Conservation (phyloP, 768 basidiomycete genomes). For the Mycena alexandri region DNA sequence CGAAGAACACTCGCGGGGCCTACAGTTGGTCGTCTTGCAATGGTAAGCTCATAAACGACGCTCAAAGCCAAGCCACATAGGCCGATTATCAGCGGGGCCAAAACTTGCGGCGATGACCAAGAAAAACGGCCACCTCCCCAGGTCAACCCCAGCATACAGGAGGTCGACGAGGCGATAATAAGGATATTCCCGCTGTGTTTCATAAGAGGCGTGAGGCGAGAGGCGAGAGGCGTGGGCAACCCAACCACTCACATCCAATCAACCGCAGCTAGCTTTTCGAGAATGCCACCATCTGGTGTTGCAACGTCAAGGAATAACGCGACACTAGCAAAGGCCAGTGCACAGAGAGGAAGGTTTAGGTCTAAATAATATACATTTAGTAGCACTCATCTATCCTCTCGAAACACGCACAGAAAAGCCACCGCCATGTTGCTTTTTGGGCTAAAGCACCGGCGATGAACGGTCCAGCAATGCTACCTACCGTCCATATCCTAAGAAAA, state of each 20-base stretch:
- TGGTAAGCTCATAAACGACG: background rate
- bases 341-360: slow-evolving; percentile 20
- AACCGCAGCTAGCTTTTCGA: background rate
- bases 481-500: slow-evolving; percentile 45
- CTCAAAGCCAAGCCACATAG: slow-evolving; percentile 21
- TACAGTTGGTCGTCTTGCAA: slow-evolving; percentile 10
- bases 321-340: background rate
- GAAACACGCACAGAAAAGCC: slow-evolving; percentile 50
- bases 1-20: background rate
- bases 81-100: slow-evolving; percentile 59
- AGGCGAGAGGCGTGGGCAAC: no score
- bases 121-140: slow-evolving; percentile 56
- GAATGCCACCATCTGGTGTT: slow-evolving; percentile 1
- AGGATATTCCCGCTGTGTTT: slow-evolving; percentile 44
- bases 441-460: slow-evolving; percentile 50
- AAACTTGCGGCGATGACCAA: slow-evolving; percentile 53
- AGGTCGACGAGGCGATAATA: slow-evolving; percentile 44
- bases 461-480: slow-evolving; percentile 48
- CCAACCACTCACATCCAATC: slow-evolving; percentile 14
- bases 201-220: no score
- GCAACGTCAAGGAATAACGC: slow-evolving; percentile 4
- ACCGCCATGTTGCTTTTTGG: slow-evolving; percentile 49
- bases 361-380: no score
- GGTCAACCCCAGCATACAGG: slow-evolving; percentile 48
- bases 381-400: slow-evolving; percentile 38